Base-by-base conservation (phyloP, 148 eudicot genomes). In the Polygonum maritimum region DNA sequence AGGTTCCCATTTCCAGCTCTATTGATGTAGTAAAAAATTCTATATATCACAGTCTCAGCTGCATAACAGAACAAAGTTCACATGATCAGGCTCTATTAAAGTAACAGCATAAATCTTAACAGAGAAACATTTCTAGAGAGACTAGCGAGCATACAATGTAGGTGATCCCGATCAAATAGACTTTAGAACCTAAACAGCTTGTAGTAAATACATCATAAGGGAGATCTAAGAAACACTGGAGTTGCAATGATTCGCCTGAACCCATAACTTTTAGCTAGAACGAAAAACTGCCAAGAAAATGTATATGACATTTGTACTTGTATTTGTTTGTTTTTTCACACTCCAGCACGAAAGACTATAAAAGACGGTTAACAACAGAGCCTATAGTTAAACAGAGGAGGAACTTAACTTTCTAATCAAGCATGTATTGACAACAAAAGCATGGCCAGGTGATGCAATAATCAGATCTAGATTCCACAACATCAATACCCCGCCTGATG, bases 21-120 rank as follows among this genome's bases (percentile, higher is more conserved):
- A 88, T 94, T 94, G 85, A 94, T 84, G 81, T 91, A 94, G 86
- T 90, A 92, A 84, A 86, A 94, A 75, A 94, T 94, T 87, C 98
- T 87, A 89, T 94, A 90, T 88, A 94, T 83, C 76, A 94, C 98
- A 82, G 98, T 94, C 80, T 94, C 98, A 86, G 98, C 98, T 94
- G 95, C 36, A 77, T 74, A 78, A 35, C 69, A 69, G 78, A 78
- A 76, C 2, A 78, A 79, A 79, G 16, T 44, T 57, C 36, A 57
- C 33, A 75, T 58, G 69, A 62, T 70, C 74, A 70, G 47, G 74
- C 22, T 39, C 36, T 33, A 15, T 16, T 39, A 39, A 70, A 70
- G 48, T 2, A 39, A 18, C 48, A 70, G 45, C 12, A 70, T 31
- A 62, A n/a, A 31, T 57, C 33, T 57, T 57, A 22, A 57, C 22